Percentiles rank a stretch among this genome's conserved stretches.
phyloP scores from a whole-genome alignment of 148 eudicot species.

The Persicaria tinctoria region DNA sequence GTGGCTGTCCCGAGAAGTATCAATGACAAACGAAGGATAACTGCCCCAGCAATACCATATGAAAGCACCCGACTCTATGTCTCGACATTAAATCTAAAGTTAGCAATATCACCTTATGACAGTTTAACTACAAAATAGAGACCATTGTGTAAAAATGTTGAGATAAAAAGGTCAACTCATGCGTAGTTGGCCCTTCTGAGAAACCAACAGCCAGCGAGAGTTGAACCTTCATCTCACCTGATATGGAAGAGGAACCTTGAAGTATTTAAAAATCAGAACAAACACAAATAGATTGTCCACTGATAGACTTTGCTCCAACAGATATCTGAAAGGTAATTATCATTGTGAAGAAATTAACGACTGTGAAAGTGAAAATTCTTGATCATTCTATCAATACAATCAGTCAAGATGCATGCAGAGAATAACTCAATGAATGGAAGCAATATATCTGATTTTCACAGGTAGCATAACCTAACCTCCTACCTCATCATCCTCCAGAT shows the following conservation, averaged over 20 bases:
- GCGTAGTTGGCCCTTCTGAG: slow-evolving; percentile 1
- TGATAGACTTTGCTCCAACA: slow-evolving; percentile 94
- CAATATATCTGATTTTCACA: not conserved
- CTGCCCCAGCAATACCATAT: slow-evolving; percentile 87
- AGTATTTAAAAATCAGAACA: slow-evolving; percentile 90
- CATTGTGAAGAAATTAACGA: slow-evolving; percentile 6
- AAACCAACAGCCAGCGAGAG: not conserved
- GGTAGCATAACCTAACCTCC: not conserved
- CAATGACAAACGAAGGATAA: slow-evolving; percentile 70
- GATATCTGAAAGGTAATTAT: slow-evolving; percentile 45
- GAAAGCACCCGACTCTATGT: slow-evolving; percentile 81
- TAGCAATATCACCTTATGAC: slow-evolving; percentile 5
- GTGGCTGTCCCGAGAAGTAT: slow-evolving; percentile 93
- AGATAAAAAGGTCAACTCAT: not conserved
- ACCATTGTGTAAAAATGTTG: not conserved
- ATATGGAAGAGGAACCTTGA: slow-evolving; percentile 72
- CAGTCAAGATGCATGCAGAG: not conserved
- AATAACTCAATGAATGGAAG: not conserved
- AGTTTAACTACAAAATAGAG: not conserved
- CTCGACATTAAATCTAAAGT: slow-evolving; percentile 13
- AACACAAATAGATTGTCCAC: slow-evolving; percentile 96
- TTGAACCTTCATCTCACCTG: slow-evolving; percentile 40
- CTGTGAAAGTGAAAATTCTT: not conserved
- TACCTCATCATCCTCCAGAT: not conserved
- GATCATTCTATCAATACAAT: not conserved